Percentiles rank a stretch among this genome's conserved stretches.
Conservation (phyloP, 306 rosid genomes). For the Hippophae rhamnoides region DNA sequence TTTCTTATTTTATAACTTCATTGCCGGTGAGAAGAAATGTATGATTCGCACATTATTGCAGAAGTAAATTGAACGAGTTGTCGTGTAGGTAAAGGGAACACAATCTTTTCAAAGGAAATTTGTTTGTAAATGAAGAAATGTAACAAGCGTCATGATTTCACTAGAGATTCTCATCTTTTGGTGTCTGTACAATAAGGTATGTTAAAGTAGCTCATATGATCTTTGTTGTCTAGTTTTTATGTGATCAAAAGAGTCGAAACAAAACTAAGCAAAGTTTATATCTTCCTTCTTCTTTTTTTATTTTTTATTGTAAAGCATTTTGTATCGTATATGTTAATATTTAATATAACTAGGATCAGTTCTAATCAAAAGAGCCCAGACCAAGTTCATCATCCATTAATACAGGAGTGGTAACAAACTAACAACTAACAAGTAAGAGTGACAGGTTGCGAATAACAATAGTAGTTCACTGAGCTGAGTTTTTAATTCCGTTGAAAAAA, state of each 20-base stretch:
- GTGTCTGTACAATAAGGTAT: conserved; percentile 47
- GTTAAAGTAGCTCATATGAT: conserved; percentile 23
- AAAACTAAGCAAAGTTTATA: conserved; percentile 18
- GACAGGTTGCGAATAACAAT: too few relatives aligned
- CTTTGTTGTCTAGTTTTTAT: conserved; percentile 21
- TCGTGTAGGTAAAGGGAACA: conserved; percentile 27
- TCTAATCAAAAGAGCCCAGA: conserved; percentile 21
- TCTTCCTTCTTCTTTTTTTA: too few relatives aligned
- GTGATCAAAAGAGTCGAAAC: conserved; percentile 20
- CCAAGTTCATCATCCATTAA: conserved; percentile 2
- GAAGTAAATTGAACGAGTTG: conserved; percentile 14
- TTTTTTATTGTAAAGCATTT: conserved; percentile 38
- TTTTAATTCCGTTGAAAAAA: too few relatives aligned
- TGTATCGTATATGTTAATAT: conserved; percentile 39
- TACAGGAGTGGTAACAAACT: background rate
- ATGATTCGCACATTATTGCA: background rate
- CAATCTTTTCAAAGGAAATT: conserved; percentile 22
- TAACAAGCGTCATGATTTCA: conserved; percentile 21
- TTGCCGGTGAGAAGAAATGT: conserved; percentile 7
- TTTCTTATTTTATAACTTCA: background rate
- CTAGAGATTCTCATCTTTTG: conserved; percentile 22
- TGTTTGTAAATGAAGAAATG: conserved; percentile 26
- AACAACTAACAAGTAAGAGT: too few relatives aligned
- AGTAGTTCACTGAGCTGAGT: too few relatives aligned
- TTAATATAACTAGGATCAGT: conserved; percentile 32